Evolutionary conservation across 495 filamentous ascomycete species (phyloP).

Genomic region (Sporormia fimetaria): DNA sequence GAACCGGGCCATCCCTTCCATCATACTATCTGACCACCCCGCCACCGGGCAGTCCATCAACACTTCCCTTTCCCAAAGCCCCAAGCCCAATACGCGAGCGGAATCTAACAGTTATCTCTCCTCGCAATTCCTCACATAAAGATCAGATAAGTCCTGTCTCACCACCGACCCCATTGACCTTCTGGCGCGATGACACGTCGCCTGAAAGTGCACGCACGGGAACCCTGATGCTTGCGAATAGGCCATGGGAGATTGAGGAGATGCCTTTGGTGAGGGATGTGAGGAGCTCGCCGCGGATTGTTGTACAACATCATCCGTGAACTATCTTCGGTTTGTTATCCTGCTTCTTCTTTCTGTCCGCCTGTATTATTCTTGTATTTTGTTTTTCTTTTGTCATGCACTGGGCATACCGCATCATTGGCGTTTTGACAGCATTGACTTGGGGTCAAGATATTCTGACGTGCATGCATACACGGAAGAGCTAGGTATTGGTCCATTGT

Average conservation of each 20-base stretch:
- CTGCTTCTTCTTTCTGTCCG: no score
- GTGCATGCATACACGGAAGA: no score
- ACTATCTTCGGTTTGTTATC: not conserved
- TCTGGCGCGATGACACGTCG: constrained; percentile 9
- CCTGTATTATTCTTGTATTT: no score
- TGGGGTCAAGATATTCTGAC: not conserved
- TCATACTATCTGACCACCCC: constrained; percentile 3
- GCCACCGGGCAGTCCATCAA: constrained; percentile 1
- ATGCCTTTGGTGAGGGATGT: constrained; percentile 11
- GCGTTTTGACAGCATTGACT: not conserved
- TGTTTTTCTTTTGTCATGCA: no score
- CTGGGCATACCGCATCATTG: no score
- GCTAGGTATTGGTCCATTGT: no score
- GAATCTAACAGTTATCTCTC: constrained; percentile 8
- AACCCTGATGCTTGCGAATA: not conserved
- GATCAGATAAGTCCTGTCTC: constrained; percentile 7
- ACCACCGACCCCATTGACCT: constrained; percentile 7
- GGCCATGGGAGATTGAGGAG: not conserved
- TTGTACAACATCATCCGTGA: constrained; percentile 5
- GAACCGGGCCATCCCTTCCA: not conserved
- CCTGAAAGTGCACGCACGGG: not conserved
- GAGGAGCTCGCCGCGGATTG: constrained; percentile 16
- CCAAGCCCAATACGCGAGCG: constrained; percentile 8
- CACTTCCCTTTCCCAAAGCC: constrained; percentile 7
- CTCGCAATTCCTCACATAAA: constrained; percentile 12